Evolutionary conservation across 1,139 yeast species (phyloP), one percentile per base, ranked within the genome.

Genomic region (Pichia sp.): DNA sequence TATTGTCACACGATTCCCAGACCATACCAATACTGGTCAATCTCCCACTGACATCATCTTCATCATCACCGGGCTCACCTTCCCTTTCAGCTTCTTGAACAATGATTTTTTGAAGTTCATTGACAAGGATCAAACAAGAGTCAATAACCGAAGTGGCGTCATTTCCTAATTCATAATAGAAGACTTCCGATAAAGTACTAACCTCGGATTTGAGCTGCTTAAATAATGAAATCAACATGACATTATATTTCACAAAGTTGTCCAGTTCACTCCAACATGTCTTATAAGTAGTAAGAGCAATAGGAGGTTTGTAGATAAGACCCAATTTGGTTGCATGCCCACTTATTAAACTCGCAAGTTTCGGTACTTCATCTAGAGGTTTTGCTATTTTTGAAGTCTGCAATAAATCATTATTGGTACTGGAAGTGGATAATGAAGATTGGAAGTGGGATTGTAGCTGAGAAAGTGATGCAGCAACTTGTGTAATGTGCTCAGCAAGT

Each of bases 291-390:
- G 60, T 50, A 45, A 69, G 40, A 50, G 58, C 44, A 42, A 65
- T 69, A 6, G 75, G 75, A 1, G 87, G 83, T 48, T 77, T 74
- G 58, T 77, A 80, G 1, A 85, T 72, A 27, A 85, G 74, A 6
- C 94, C 94, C 3, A 82, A 65, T 55, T 83, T 84, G 3, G 94
- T 84, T 2, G 81, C 67, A 54, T 83, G 88, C 2, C 94, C 91
- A 55, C 69, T 76, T n/a, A 80, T 64, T 30, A 85, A 61, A 39
- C 70, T 65, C 23, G 74, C 57, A 12, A 81, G 56, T 52, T 84
- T 85, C 10, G 53, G 56, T 20, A 83, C 52, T 48, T 84, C 94
- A 13, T 60, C 63, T 17, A 73, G 51, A 11, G 86, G 80, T 12
- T 62, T 50, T 6, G 48, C 50, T 4, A 72, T 66, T 22, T 58